Evolutionary conservation across 768 basidiomycete genomes (phyloP), one percentile per base, ranked within the genome.

Genomic region (Leucocoprinus sp.): DNA sequence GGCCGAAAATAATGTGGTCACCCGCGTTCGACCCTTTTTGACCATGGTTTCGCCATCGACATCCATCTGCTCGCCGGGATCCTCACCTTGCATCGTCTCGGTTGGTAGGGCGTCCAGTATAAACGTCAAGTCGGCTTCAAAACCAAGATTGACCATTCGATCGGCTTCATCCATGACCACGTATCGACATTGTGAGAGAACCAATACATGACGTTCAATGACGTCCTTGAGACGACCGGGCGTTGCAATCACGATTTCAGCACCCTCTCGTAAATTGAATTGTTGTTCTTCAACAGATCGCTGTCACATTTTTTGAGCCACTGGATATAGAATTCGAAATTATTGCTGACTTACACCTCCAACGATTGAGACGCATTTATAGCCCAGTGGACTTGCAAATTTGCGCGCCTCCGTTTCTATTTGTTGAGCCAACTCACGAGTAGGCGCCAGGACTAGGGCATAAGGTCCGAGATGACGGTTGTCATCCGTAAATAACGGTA

Each of bases 131-230:
- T 96, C 93, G 12, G 76, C 78, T 63, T 99, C 96, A 60, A 99
- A 99, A 12, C 96, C 96, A 23, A 98, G 80, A 58, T 93, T 83
- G 50, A 99, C 93, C 96, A 99, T 98, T 42, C 96, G 80, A 63
- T 99, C 96, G 12, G 96, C 96, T 71, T 99, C 96, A 62, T 99
- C 96, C 96, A 99, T 96, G 54, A 99, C 95, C 49, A 99, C 84
- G 59, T 99, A 98, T 2, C 91, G 90, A 63, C 96, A 98, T 63
- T 99, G 96, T 5, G 88, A 86, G 35, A 99, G 75, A 15, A 99
- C 96, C 34, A 99, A 74, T 37, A 98, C 91, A 61, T 87, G 89
- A 17, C 93, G 82, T 66, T 99, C 95, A 50, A 99, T 84, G 45
- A 97, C 91, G 60, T 98, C 96, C 64, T 96, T 96, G 14, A 99